phyloP scores from a whole-genome alignment of 352 stramenopile genomes.

The Globisporangium recalcitrans region DNA sequence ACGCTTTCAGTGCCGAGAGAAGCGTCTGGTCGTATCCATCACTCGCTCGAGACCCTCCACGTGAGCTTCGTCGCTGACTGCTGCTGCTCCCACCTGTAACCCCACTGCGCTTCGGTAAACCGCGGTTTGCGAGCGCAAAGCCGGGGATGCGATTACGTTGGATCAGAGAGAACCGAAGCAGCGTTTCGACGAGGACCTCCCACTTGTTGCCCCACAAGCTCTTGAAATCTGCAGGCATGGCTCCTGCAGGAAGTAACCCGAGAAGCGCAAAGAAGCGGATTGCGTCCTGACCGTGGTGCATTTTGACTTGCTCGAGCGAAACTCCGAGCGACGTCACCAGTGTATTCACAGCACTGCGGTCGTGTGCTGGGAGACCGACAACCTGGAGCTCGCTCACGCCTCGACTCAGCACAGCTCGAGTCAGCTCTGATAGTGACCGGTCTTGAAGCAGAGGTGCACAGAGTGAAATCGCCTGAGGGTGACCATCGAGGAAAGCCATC shows the following conservation, averaged over 20 bases:
- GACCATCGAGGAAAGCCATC: constrained; percentile 76
- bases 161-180: constrained; percentile 73
- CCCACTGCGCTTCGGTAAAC: constrained; percentile 41
- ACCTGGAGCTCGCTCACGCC: constrained; percentile 68
- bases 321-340: constrained; percentile 71
- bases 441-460: constrained; percentile 72
- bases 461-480: constrained; percentile 76
- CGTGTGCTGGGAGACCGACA: constrained; percentile 52
- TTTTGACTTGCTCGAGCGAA: constrained; percentile 66
- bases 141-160: constrained; percentile 68
- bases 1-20: constrained; percentile 56
- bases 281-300: constrained; percentile 59
- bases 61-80: constrained; percentile 21
- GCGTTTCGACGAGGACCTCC: constrained; percentile 54
- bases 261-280: constrained; percentile 75
- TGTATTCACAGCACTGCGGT: constrained; percentile 70
- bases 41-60: constrained; percentile 22
- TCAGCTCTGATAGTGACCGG: constrained; percentile 66
- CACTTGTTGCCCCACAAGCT: constrained; percentile 66
- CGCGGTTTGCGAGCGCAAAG: constrained; percentile 52
- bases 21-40: constrained; percentile 58
- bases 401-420: constrained; percentile 59
- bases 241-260: constrained; percentile 60
- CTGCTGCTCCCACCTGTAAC: constrained; percentile 26
- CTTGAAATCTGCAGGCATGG: constrained; percentile 74